Conservation (phyloP, 2,329 filamentous ascomycete genomes). For the Aspergillus eucalypticola region DNA sequence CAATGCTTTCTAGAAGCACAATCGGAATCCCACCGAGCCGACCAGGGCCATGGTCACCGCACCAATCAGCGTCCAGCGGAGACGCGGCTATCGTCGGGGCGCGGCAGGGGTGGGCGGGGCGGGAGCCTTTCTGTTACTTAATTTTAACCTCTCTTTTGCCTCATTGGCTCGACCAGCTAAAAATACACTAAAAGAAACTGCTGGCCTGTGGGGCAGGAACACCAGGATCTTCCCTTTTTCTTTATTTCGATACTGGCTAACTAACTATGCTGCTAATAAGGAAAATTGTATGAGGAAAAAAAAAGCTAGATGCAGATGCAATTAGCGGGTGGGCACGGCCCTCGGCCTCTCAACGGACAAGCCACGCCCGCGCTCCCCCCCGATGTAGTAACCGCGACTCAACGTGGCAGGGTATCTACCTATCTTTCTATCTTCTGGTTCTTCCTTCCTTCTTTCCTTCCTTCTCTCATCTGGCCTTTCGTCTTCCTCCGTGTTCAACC, state of each 20-base stretch:
- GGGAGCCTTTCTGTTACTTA: conserved; percentile 10
- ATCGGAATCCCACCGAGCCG: conserved; percentile 6
- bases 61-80: neutral
- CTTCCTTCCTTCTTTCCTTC: neutral
- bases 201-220: neutral
- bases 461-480: neutral
- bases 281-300: too few relatives aligned
- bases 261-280: too few relatives aligned
- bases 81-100: neutral
- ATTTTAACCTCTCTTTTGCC: neutral
- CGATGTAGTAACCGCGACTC: neutral
- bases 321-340: neutral
- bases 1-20: neutral
- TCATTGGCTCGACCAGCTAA: neutral
- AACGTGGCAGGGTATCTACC: neutral
- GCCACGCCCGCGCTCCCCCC: neutral
- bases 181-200: neutral
- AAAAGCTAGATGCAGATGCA: too few relatives aligned
- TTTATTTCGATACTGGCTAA: neutral
- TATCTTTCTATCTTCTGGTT: neutral
- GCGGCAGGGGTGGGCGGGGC: neutral
- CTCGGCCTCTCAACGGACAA: neutral
- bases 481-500: neutral
- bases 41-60: neutral
- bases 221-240: neutral